A percentile compares a stretch with the other conserved stretches of the same genome.
Evolutionary conservation across 495 filamentous ascomycete genomes (phyloP).

Genomic region (Penicillium subrubescens): DNA sequence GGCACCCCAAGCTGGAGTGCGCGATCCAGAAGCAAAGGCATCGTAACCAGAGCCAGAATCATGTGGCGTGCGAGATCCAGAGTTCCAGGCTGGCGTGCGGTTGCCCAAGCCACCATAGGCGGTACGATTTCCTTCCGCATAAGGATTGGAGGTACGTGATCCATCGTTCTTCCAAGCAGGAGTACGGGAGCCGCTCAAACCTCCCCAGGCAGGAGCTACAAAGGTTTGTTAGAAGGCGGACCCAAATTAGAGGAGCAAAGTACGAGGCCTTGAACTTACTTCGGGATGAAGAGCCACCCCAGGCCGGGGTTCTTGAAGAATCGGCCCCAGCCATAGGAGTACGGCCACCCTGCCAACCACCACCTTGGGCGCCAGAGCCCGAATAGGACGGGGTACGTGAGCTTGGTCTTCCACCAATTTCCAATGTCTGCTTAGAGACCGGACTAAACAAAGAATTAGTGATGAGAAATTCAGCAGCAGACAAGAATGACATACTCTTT

Average conservation of each 20-base stretch:
- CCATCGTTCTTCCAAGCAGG: slow-evolving; percentile 76
- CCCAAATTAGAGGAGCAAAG: slow-evolving; percentile 6
- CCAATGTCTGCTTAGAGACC: slow-evolving; percentile 72
- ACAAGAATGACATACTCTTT: slow-evolving; percentile 63
- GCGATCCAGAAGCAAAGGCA: slow-evolving; percentile 69
- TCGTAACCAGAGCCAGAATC: slow-evolving; percentile 62
- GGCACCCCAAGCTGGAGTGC: slow-evolving; percentile 72
- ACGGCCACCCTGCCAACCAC: slow-evolving; percentile 60
- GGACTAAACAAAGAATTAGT: slow-evolving; percentile 35
- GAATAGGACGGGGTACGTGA: slow-evolving; percentile 48
- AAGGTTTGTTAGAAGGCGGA: slow-evolving; percentile 15
- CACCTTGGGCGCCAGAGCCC: slow-evolving; percentile 38
- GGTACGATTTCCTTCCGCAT: slow-evolving; percentile 81
- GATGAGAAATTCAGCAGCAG: not conserved
- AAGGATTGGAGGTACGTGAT: slow-evolving; percentile 74
- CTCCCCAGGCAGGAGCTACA: slow-evolving; percentile 61
- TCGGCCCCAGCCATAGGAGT: slow-evolving; percentile 64
- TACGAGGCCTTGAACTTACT: slow-evolving; percentile 47
- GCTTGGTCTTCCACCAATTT: slow-evolving; percentile 62
- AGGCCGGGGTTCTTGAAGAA: slow-evolving; percentile 69
- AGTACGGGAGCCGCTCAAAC: slow-evolving; percentile 63
- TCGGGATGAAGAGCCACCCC: slow-evolving; percentile 57
- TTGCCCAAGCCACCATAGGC: slow-evolving; percentile 61
- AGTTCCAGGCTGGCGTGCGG: slow-evolving; percentile 57
- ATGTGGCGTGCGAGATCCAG: slow-evolving; percentile 73